Percentiles rank a stretch among this genome's conserved stretches.
These are phyloP conservation scores for Pyrrhoderma lamaoense DNA, from an alignment of 1,284 basidiomycete species.

Conservation along the genomic window DNA sequence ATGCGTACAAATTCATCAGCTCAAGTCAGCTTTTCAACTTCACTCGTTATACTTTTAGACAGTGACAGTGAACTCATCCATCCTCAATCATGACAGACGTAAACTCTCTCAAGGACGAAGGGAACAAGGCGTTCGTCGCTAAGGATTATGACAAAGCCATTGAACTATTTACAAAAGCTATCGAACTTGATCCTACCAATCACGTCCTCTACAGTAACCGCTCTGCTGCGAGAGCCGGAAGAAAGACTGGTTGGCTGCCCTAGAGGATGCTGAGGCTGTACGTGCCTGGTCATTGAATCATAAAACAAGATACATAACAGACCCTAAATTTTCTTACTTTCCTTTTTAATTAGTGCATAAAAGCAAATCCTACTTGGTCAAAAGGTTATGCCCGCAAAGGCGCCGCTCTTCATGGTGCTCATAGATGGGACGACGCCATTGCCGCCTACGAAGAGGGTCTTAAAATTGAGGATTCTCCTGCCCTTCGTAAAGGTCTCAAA, in stretches of 20 bases:
- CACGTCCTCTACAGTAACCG: conserved; percentile 93
- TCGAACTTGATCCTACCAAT: conserved; percentile 76
- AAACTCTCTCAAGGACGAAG: conserved; percentile 77
- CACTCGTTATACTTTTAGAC: no score
- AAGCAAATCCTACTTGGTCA: conserved; percentile 76
- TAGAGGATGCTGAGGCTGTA: conserved; percentile 89
- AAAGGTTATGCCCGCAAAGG: conserved; percentile 94
- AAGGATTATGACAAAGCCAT: conserved; percentile 91
- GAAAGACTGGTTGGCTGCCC: conserved; percentile 69
- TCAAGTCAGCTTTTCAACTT: no score
- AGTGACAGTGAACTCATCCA: no score
- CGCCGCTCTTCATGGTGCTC: conserved; percentile 86
- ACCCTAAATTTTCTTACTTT: not conserved
- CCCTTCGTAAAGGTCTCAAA: conserved; percentile 80
- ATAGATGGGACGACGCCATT: conserved; percentile 78
- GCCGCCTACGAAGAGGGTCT: conserved; percentile 71
- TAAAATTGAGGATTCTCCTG: conserved; percentile 74
- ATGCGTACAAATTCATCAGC: no score
- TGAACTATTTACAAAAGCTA: conserved; percentile 80
- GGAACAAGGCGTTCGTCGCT: conserved; percentile 93
- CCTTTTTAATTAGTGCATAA: conserved; percentile 51
- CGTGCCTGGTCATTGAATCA: conserved; percentile 21
- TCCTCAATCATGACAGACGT: conserved; percentile 12
- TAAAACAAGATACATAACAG: no score
- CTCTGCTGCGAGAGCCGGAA: conserved; percentile 84